A percentile compares a stretch with the other conserved stretches of the same genome.
phyloP scores from a whole-genome alignment of 2,329 filamentous ascomycete genomes.

The Arthrinium puccinioides region DNA sequence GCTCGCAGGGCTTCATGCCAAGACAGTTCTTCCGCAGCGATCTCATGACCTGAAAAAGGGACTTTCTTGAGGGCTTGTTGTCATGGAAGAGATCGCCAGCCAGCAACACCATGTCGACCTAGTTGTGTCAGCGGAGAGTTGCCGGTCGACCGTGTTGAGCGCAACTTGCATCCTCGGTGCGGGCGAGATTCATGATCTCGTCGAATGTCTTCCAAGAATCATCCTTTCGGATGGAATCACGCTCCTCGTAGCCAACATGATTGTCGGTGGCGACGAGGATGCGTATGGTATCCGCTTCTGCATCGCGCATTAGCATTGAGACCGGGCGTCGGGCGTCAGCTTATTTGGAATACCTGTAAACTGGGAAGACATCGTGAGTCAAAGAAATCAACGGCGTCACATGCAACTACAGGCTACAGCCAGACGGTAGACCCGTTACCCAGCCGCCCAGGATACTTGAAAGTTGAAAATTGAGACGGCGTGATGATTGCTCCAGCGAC shows the following conservation, averaged over 20 bases:
- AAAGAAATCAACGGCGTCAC: too few species aligned
- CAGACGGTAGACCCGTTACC: too few species aligned
- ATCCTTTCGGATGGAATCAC: constrained; percentile 88
- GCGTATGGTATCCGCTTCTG: constrained; percentile 74
- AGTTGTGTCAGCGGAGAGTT: constrained; percentile 4
- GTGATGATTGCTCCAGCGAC: too few species aligned
- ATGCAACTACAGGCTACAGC: too few species aligned
- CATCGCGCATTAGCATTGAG: too few species aligned
- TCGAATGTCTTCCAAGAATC: constrained; percentile 97
- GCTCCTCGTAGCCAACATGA: constrained; percentile 94
- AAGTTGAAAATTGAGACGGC: too few species aligned
- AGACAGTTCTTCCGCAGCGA: constrained; percentile 89
- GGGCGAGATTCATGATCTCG: constrained; percentile 86
- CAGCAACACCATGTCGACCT: constrained; percentile 93
- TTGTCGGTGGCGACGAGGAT: constrained; percentile 94
- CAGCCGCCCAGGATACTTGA: too few species aligned
- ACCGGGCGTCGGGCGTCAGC: too few species aligned
- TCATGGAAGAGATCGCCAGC: constrained; percentile 96
- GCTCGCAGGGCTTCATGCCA: constrained; percentile 89
- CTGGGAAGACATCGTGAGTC: too few species aligned
- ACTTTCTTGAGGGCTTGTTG: constrained; percentile 92
- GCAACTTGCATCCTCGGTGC: constrained; percentile 61
- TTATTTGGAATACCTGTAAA: too few species aligned
- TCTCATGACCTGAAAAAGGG: constrained; percentile 96
- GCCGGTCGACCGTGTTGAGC: background rate